A percentile compares a stretch with the other conserved stretches of the same genome.
These are phyloP conservation scores for Piper betle DNA, from an alignment of 164 flowering plant genomes.

Conservation along the genomic window DNA sequence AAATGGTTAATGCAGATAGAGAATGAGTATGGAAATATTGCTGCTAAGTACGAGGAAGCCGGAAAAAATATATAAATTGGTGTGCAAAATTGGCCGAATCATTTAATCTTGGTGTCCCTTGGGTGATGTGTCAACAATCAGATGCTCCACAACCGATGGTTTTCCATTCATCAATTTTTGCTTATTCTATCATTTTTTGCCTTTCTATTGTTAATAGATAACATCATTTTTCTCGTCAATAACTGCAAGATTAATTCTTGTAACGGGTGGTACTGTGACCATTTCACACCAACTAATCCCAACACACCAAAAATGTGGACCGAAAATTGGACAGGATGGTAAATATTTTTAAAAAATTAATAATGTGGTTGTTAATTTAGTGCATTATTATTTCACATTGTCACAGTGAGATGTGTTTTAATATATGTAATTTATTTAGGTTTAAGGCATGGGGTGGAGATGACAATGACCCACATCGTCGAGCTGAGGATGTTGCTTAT, in stretches of 20 bases:
- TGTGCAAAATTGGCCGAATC: slow-evolving; percentile 29
- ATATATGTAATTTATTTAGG: slow-evolving; percentile 7
- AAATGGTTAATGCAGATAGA: slow-evolving; percentile 17
- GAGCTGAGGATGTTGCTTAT: slow-evolving; percentile 32
- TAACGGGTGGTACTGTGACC: slow-evolving; percentile 26
- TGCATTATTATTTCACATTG: no score
- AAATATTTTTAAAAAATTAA: no score
- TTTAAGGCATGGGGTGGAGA: slow-evolving; percentile 23
- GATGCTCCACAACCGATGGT: slow-evolving; percentile 41
- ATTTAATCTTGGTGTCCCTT: slow-evolving; percentile 23
- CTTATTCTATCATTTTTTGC: background rate
- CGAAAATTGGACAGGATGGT: background rate
- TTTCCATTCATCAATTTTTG: background rate
- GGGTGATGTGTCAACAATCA: slow-evolving; percentile 41
- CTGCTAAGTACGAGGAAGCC: slow-evolving; percentile 13
- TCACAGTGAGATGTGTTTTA: no score
- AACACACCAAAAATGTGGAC: slow-evolving; percentile 9
- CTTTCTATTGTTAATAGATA: no score
- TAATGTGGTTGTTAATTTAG: background rate
- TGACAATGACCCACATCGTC: slow-evolving; percentile 17
- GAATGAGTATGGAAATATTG: slow-evolving; percentile 30
- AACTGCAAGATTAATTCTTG: slow-evolving; percentile 24
- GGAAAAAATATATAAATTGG: slow-evolving; percentile 32
- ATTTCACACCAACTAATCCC: slow-evolving; percentile 12
- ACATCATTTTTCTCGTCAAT: background rate